Percentiles rank a stretch among this genome's conserved stretches.
These are phyloP conservation scores for Rhypophila decipiens DNA, from an alignment of 495 filamentous ascomycete species.

Conservation along the genomic window DNA sequence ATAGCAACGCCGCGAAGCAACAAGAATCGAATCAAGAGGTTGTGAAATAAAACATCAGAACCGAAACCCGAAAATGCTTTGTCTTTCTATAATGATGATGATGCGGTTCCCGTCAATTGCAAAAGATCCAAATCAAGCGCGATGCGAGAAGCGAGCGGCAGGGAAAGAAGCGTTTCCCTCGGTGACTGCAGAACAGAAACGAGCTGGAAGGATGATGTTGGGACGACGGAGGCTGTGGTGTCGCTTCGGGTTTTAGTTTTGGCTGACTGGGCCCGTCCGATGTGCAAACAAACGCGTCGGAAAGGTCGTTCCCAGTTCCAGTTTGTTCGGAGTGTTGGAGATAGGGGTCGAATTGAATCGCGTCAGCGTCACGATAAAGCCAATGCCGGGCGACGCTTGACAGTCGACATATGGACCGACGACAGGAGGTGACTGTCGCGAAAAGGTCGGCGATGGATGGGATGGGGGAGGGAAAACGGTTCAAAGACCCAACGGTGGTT, in stretches of 20 bases:
- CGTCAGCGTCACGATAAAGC: not conserved
- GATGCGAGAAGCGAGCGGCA: slow-evolving; percentile 17
- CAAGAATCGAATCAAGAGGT: not conserved
- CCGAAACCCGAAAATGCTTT: not conserved
- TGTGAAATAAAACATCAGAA: not conserved
- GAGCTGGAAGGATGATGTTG: not conserved
- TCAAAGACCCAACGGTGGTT: not conserved
- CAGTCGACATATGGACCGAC: not conserved
- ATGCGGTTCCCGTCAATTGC: not conserved
- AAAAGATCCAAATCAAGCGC: slow-evolving; percentile 6
- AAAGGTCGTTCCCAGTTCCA: no score
- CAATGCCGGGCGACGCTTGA: not conserved
- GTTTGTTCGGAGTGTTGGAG: no score
- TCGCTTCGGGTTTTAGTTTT: not conserved
- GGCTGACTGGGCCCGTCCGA: not conserved
- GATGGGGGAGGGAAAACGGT: not conserved
- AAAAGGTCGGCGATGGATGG: not conserved
- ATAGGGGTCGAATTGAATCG: not conserved
- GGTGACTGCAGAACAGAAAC: not conserved
- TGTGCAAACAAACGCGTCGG: no score
- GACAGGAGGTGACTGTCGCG: not conserved
- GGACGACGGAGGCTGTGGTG: not conserved
- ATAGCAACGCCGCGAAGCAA: not conserved
- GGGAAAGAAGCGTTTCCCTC: slow-evolving; percentile 16
- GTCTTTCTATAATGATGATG: no score